Conservation (phyloP, 495 filamentous ascomycete species). For the Platismatia glauca region DNA sequence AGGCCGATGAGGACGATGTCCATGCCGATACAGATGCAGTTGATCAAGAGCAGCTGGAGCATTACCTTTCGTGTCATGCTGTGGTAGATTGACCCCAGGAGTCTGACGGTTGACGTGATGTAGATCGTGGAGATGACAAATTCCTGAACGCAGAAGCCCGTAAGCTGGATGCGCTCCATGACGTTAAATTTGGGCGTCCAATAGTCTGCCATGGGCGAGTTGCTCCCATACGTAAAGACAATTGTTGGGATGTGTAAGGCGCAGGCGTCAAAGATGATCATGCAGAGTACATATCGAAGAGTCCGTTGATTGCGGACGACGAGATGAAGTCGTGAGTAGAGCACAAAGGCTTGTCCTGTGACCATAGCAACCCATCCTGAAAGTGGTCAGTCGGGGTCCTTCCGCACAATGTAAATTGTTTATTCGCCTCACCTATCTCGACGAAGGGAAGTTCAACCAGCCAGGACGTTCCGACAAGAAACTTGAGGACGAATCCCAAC, state of each 20-base stretch:
- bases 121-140: constrained; percentile 52
- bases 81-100: constrained; percentile 39
- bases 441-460: constrained; percentile 20
- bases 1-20: constrained; percentile 48
- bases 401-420: constrained; percentile 32
- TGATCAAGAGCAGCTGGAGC: constrained; percentile 50
- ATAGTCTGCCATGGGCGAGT: constrained; percentile 33
- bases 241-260: constrained; percentile 49
- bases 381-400: constrained; percentile 34
- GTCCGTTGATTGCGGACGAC: constrained; percentile 42
- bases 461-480: constrained; percentile 34
- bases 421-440: constrained; percentile 18
- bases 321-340: constrained; percentile 61
- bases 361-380: constrained; percentile 54
- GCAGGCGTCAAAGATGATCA: constrained; percentile 51
- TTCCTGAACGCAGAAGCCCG: constrained; percentile 54
- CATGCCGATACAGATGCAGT: constrained; percentile 47
- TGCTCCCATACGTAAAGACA: constrained; percentile 48
- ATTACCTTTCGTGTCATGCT: constrained; percentile 43
- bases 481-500: constrained; percentile 53
- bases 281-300: constrained; percentile 43
- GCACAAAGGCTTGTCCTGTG: constrained; percentile 55
- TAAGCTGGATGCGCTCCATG: constrained; percentile 59
- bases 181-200: constrained; percentile 39
- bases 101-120: constrained; percentile 45